Evolutionary conservation across 371 early-diverging fungal species (phyloP).

Genomic region (Mucor irregularis): DNA sequence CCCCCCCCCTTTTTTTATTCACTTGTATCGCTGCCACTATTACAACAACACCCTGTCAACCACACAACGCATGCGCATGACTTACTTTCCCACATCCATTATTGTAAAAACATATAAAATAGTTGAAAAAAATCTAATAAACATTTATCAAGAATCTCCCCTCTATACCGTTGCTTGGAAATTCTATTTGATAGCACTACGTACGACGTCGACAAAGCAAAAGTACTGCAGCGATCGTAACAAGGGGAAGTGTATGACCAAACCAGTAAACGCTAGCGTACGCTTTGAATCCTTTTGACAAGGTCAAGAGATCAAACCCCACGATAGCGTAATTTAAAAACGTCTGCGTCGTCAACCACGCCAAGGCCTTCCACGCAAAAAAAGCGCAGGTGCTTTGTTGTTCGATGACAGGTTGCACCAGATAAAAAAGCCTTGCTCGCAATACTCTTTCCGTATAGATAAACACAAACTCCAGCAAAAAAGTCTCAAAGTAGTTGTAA

Average conservation of each 20-base stretch:
- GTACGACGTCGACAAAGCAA: slow-evolving; percentile 25
- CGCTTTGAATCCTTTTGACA: slow-evolving; percentile 26
- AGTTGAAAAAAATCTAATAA: too few relatives aligned
- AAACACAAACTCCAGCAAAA: slow-evolving; percentile 62
- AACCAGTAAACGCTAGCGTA: slow-evolving; percentile 38
- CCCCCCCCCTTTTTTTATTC: too few relatives aligned
- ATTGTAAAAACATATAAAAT: too few relatives aligned
- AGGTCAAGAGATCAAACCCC: slow-evolving; percentile 39
- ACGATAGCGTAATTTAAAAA: slow-evolving; percentile 29
- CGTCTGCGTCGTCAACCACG: slow-evolving; percentile 27
- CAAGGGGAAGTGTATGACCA: slow-evolving; percentile 28
- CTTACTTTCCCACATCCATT: too few relatives aligned
- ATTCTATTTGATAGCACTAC: too few relatives aligned
- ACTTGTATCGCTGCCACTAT: too few relatives aligned
- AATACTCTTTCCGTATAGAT: slow-evolving; percentile 19
- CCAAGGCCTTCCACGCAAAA: slow-evolving; percentile 26
- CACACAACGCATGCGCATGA: too few relatives aligned
- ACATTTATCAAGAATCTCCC: too few relatives aligned
- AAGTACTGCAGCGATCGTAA: slow-evolving; percentile 29
- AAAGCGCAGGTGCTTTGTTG: slow-evolving; percentile 5
- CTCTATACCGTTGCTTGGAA: too few relatives aligned
- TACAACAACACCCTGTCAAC: too few relatives aligned
- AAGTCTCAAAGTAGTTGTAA: slow-evolving; percentile 60
- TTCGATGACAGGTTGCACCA: slow-evolving; percentile 18
- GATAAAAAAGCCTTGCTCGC: not conserved